Evolutionary conservation across 176 grass and related monocot genomes (phyloP).

Genomic region (Triticum turgidum): DNA sequence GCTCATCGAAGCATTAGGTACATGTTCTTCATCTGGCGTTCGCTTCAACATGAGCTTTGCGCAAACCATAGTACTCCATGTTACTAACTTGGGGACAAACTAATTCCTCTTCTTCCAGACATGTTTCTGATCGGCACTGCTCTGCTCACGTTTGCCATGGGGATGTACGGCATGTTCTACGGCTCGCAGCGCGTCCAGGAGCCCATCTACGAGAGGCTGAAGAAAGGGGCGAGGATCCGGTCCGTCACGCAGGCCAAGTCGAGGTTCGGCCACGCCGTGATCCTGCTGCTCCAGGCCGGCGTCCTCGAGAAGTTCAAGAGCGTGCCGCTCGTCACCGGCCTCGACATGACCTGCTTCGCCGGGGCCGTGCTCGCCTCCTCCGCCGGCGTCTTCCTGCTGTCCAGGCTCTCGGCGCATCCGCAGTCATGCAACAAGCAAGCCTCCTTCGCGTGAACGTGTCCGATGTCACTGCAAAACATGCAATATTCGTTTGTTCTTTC

Average conservation of each 20-base stretch:
- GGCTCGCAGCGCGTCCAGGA: slow-evolving; percentile 38
- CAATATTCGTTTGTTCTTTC: too few species aligned
- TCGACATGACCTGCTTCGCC: slow-evolving; percentile 77
- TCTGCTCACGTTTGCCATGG: slow-evolving; percentile 83
- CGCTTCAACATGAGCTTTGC: too few species aligned
- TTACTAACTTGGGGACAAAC: too few species aligned
- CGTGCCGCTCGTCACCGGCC: slow-evolving; percentile 53
- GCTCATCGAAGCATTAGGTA: slow-evolving; percentile 69
- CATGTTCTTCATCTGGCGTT: too few species aligned
- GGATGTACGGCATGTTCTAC: slow-evolving; percentile 62
- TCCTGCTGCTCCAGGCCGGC: slow-evolving; percentile 73
- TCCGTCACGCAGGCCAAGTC: slow-evolving; percentile 66
- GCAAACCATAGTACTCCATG: too few species aligned
- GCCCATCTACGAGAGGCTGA: slow-evolving; percentile 57
- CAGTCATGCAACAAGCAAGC: neutral
- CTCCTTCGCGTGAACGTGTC: slow-evolving; percentile 12
- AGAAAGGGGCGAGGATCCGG: slow-evolving; percentile 52
- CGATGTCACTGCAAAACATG: too few species aligned
- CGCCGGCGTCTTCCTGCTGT: slow-evolving; percentile 73
- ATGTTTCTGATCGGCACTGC: slow-evolving; percentile 92
- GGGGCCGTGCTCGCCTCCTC: slow-evolving; percentile 72
- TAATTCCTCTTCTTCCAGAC: slow-evolving; percentile 25
- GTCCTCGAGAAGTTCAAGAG: slow-evolving; percentile 81
- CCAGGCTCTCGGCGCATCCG: slow-evolving; percentile 34
- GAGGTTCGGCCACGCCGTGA: slow-evolving; percentile 68